Base-by-base conservation (phyloP, 495 filamentous ascomycete species). In the Hypoxylon subgilvum region DNA sequence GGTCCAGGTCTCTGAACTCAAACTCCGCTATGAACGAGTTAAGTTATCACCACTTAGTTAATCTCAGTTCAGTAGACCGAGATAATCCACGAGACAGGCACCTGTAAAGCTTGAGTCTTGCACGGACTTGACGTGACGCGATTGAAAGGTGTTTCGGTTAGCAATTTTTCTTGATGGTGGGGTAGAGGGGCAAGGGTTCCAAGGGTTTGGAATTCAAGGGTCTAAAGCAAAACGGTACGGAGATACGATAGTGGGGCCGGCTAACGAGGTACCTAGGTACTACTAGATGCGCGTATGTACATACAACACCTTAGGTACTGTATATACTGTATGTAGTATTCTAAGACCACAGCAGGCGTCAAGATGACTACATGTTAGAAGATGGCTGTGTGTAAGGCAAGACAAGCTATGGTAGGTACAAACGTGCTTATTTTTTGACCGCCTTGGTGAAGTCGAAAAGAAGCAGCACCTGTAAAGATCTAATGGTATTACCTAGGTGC, bases 21-120 rank as follows among this genome's bases (percentile, higher is more conserved):
- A 27, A 8, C 23, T 8, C 8, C 23, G 8, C n/a, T n/a, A n/a
- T n/a, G n/a, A n/a, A n/a, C n/a, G n/a, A n/a, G n/a, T n/a, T 30
- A 10, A 30, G n/a, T 30, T 30, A 30, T 30, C 5, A 10, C 27
- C 5, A 30, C 5, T 30, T 34, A 12, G n/a, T 34, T 3, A 13
- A 12, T 13, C 3, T 21, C 17, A 23, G 22, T 55, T 21, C n/a
- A 25, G n/a, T 10, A 34, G n/a, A 13, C 31, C 2, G n/a, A n/a
- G 27, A 39, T n/a, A n/a, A n/a, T 32, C 14, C 12, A 36, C 25
- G 14, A 35, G 25, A 34, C 17, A 8, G 41, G 23, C 32, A 39
- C 13, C 27, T 14, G 46, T 47, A 8, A 53, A 59, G 34, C 17
- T 68, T 68, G 53, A 66, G 62, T 62, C 57, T 68, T n/a, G 45